Evolutionary conservation across 1,139 yeast species (phyloP).

Genomic region (Pichia sp.): DNA sequence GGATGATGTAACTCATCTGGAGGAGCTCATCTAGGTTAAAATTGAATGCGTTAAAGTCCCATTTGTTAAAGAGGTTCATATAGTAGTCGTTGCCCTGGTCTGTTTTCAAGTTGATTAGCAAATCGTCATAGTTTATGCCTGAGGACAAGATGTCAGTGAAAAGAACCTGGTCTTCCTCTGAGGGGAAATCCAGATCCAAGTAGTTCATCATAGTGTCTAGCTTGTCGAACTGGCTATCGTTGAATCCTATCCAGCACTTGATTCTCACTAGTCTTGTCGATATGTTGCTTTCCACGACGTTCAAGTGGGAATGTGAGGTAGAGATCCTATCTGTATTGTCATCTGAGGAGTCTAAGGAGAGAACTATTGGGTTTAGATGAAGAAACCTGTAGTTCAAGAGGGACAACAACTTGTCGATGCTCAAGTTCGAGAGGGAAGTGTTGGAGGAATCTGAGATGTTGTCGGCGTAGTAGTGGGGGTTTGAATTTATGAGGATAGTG

Average conservation of each 20-base stretch:
- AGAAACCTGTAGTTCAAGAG: constrained; percentile 26
- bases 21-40: constrained; percentile 64
- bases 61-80: constrained; percentile 31
- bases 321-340: constrained; percentile 4
- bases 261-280: constrained; percentile 42
- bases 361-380: constrained; percentile 26
- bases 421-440: constrained; percentile 5
- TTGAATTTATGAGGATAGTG: constrained; percentile 23
- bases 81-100: constrained; percentile 23
- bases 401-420: constrained; percentile 13
- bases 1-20: constrained; percentile 55
- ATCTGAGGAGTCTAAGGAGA: constrained; percentile 12
- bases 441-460: background rate
- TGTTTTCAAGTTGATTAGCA: background rate
- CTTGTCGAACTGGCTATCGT: constrained; percentile 36
- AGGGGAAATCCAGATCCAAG: constrained; percentile 27
- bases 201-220: constrained; percentile 27
- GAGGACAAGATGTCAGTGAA: constrained; percentile 11
- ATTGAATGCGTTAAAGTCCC: constrained; percentile 69
- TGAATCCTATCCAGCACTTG: constrained; percentile 54
- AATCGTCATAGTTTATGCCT: constrained; percentile 1
- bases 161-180: constrained; percentile 15
- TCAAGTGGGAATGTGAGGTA: constrained; percentile 12
- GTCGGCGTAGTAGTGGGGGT: background rate
- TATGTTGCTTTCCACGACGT: constrained; percentile 7